Percentiles rank a stretch among this genome's conserved stretches.
Evolutionary conservation across 805 yeast species (phyloP).

Genomic region (Saturnispora besseyi): DNA sequence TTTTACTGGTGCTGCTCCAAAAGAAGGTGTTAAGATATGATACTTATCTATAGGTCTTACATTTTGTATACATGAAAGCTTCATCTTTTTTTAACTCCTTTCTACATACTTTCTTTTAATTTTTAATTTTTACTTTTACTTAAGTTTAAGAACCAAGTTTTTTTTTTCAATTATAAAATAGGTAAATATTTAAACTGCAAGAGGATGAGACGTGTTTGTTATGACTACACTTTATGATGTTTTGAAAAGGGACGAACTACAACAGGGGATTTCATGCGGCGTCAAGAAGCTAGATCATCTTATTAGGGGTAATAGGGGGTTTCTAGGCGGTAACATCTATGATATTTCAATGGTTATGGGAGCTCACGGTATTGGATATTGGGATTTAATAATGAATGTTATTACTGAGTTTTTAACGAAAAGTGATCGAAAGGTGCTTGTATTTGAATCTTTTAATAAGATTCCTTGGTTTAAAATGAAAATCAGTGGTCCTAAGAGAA

Average conservation of each 20-base stretch:
- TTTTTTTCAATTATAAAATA: not conserved
- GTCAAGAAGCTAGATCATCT: conserved; percentile 15
- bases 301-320: conserved; percentile 18
- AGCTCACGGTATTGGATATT: conserved; percentile 17
- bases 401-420: not conserved
- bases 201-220: not conserved
- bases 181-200: not conserved
- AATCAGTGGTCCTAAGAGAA: conserved; percentile 2
- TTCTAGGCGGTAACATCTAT: conserved; percentile 19
- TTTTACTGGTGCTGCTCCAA: conserved; percentile 47
- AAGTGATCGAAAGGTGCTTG: conserved; percentile 8
- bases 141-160: not conserved
- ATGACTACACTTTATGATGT: not conserved
- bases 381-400: conserved; percentile 18
- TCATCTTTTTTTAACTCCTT: not conserved
- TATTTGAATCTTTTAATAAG: conserved; percentile 13
- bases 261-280: conserved; percentile 15
- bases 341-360: conserved; percentile 25
- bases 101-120: not conserved
- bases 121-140: not conserved
- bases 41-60: too few species aligned
- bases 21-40: not conserved
- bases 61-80: not conserved
- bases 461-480: conserved; percentile 24
- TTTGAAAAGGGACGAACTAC: not conserved